A percentile compares a stretch with the other conserved stretches of the same genome.
Conservation (phyloP, 2,329 filamentous ascomycete genomes). For the Pseudogymnoascus sp. region DNA sequence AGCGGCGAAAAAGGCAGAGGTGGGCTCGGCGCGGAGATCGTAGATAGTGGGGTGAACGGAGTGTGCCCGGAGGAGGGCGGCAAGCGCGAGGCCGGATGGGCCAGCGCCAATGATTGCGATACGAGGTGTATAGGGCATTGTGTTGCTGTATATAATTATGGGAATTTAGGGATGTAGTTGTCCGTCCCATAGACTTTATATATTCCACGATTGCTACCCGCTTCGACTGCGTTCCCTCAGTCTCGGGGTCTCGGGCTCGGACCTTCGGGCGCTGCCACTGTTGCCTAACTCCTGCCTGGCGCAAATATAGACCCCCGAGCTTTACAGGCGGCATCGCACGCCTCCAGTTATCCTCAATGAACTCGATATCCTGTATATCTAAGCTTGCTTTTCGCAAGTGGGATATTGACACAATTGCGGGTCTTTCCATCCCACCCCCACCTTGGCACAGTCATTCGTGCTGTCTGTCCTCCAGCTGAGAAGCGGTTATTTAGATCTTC, state of each 20-base stretch:
- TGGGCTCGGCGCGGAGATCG: slow-evolving; percentile 28
- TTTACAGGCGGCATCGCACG: neutral
- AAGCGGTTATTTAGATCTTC: too few species aligned
- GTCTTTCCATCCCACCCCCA: too few species aligned
- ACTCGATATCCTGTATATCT: too few species aligned
- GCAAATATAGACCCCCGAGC: slow-evolving; percentile 28
- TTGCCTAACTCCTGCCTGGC: slow-evolving; percentile 31
- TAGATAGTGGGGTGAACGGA: slow-evolving; percentile 30
- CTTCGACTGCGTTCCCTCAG: neutral
- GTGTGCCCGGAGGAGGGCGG: slow-evolving; percentile 35
- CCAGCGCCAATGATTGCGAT: slow-evolving; percentile 41
- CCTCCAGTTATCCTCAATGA: neutral
- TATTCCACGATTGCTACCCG: neutral
- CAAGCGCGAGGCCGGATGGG: slow-evolving; percentile 40
- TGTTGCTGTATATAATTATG: neutral
- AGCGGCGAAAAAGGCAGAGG: slow-evolving; percentile 19
- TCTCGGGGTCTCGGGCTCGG: neutral
- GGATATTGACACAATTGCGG: too few species aligned
- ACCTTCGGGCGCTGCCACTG: neutral
- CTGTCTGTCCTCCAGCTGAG: too few species aligned
- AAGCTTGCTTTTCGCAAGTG: too few species aligned
- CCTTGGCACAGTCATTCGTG: too few species aligned
- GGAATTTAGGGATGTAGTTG: neutral
- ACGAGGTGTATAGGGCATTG: slow-evolving; percentile 9
- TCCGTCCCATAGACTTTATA: neutral